Base-by-base conservation (phyloP, 1,284 basidiomycete genomes). In the Volvariella surrecta region DNA sequence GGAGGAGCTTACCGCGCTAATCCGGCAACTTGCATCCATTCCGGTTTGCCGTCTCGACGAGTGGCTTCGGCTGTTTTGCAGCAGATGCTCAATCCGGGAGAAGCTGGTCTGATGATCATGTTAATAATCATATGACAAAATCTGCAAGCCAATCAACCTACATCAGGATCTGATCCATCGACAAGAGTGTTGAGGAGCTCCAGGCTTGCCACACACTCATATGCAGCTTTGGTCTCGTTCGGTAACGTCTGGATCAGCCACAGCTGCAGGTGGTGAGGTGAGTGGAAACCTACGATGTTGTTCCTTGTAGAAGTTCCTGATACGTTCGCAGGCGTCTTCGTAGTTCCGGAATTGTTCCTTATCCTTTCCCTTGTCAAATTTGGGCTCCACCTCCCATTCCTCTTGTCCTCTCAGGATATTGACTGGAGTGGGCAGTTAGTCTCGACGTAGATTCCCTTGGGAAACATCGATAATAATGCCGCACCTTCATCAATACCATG, bases 1-100 rank as follows among this genome's bases (percentile, higher is more conserved):
- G 77, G 11, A 92, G 64, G 6, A 93, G 72, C 59, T 93, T 93
- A 45, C 89, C 89, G 44, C 24, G 93, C 76, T 16, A 95, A 75
- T 1, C 91, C 91, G 15, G 88, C 82, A 46, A 92, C 78, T 67
- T 92, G 89, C 85, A 89, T 88, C 85, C 85, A 89, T 45, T 89
- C 85, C 1, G 89, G 89, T 62, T 91, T 91, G 7, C 87, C 89
- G 55, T 94, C 91, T 17, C 79, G 69, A 37, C 91, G 76, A 52
- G 94, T 93, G 2, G 91, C 89, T 59, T 95, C 91, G 28, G 91
- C 91, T 0, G 91, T 94, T n/a, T 60, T 94, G 91, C 1, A 94
- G 72, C 2, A 94, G 71, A 58, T 95, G 91, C 55, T 92, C 88
- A 42, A 94, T 93, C 64, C 94, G 91, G 18, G 85, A 82, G 18